These are phyloP conservation scores for Kregervanrija fluxuum DNA, from an alignment of 805 yeast genomes.

Conservation along the genomic window DNA sequence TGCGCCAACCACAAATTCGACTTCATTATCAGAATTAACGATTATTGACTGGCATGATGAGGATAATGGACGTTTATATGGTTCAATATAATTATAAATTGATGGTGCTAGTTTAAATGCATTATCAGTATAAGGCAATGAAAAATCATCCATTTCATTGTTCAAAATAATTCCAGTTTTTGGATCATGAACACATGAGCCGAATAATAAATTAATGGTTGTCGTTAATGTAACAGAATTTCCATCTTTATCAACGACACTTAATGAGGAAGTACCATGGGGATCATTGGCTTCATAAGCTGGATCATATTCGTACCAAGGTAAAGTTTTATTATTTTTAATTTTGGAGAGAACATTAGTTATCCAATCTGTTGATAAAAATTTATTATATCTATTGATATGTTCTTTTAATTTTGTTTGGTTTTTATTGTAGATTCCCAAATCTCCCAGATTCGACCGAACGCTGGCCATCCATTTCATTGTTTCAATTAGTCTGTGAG, in stretches of 20 bases:
- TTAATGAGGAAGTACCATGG: slow-evolving; percentile 86
- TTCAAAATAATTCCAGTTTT: slow-evolving; percentile 77
- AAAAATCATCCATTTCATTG: slow-evolving; percentile 93
- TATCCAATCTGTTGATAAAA: slow-evolving; percentile 53
- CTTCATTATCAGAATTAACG: slow-evolving; percentile 33
- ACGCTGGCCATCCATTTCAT: slow-evolving; percentile 94
- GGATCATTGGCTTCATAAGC: slow-evolving; percentile 71
- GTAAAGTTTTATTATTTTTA: slow-evolving; percentile 47
- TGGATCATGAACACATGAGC: slow-evolving; percentile 75
- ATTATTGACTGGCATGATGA: slow-evolving; percentile 76
- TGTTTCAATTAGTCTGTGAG: slow-evolving; percentile 70
- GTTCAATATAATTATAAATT: slow-evolving; percentile 65
- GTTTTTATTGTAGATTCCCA: slow-evolving; percentile 23
- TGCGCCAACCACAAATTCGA: slow-evolving; percentile 76
- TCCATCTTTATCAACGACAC: slow-evolving; percentile 64
- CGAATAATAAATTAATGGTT: slow-evolving; percentile 78
- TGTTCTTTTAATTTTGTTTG: slow-evolving; percentile 24
- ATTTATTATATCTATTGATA: slow-evolving; percentile 32
- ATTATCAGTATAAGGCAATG: slow-evolving; percentile 60
- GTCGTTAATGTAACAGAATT: slow-evolving; percentile 86
- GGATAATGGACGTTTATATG: slow-evolving; percentile 76
- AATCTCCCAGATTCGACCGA: slow-evolving; percentile 79
- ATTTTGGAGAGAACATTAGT: slow-evolving; percentile 41
- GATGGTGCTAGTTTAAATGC: slow-evolving; percentile 82
- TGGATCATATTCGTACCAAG: slow-evolving; percentile 74